phyloP scores from a whole-genome alignment of 768 basidiomycete genomes.

The Tephrocybe sp. region DNA sequence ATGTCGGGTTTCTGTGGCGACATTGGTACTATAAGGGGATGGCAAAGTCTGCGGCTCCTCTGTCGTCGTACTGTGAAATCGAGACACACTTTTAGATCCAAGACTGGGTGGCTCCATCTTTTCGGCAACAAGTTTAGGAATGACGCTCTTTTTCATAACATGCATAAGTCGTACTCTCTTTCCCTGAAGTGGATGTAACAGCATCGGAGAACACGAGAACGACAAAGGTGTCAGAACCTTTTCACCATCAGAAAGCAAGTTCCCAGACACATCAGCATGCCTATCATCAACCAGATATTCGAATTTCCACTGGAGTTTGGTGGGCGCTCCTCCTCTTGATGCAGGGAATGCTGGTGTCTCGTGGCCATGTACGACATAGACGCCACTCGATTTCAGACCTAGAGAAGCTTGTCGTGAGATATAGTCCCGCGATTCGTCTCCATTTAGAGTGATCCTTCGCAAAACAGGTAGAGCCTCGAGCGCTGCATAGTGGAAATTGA shows the following conservation, averaged over 20 bases:
- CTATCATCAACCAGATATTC: slow-evolving; percentile 76
- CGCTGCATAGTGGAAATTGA: slow-evolving; percentile 70
- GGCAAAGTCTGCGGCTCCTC: not conserved
- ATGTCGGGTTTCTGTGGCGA: not conserved
- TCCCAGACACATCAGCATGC: slow-evolving; percentile 42
- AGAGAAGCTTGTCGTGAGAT: slow-evolving; percentile 76
- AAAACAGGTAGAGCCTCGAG: slow-evolving; percentile 70
- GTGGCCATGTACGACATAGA: slow-evolving; percentile 70
- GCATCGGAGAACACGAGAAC: slow-evolving; percentile 72
- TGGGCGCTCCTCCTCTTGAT: slow-evolving; percentile 17
- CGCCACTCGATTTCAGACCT: slow-evolving; percentile 66
- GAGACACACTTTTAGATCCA: slow-evolving; percentile 1
- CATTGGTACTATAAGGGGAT: too few species aligned
- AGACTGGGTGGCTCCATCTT: slow-evolving; percentile 49
- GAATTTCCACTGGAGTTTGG: slow-evolving; percentile 70
- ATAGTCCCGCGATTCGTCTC: slow-evolving; percentile 70
- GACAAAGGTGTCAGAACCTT: slow-evolving; percentile 70
- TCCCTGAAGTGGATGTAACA: slow-evolving; percentile 64
- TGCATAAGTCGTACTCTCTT: slow-evolving; percentile 70
- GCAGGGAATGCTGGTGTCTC: slow-evolving; percentile 45
- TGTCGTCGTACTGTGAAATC: not conserved
- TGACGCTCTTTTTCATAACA: slow-evolving; percentile 68
- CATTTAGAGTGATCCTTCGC: slow-evolving; percentile 64
- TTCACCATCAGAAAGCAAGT: slow-evolving; percentile 58
- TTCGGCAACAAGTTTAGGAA: slow-evolving; percentile 63